Evolutionary conservation across 1,284 basidiomycete genomes (phyloP).

Genomic region (Omphalotus olearius): DNA sequence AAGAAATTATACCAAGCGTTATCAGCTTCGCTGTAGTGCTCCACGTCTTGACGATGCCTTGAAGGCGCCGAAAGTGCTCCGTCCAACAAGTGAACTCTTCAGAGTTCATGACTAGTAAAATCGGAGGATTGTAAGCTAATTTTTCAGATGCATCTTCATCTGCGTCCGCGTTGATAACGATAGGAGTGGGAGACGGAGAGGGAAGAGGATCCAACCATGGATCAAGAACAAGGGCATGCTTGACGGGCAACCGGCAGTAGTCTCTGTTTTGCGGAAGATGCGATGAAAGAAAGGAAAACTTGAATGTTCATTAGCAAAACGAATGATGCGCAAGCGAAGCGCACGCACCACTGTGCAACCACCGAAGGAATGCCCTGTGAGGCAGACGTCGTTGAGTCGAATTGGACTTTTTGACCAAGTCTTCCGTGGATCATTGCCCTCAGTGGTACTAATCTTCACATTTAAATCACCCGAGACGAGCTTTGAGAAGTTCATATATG

Average conservation of each 20-base stretch:
- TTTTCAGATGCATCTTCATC: slow-evolving; percentile 10
- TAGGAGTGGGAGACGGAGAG: slow-evolving; percentile 43
- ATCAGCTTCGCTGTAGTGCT: slow-evolving; percentile 40
- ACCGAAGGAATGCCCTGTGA: slow-evolving; percentile 77
- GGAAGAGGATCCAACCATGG: slow-evolving; percentile 78
- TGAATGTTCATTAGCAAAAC: neutral
- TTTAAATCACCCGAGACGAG: slow-evolving; percentile 30
- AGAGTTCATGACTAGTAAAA: slow-evolving; percentile 66
- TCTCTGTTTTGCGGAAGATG: slow-evolving; percentile 21
- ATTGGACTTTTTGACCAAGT: slow-evolving; percentile 30
- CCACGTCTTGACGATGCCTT: slow-evolving; percentile 51
- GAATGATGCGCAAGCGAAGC: neutral
- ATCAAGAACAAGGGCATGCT: slow-evolving; percentile 59
- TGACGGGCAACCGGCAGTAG: slow-evolving; percentile 44
- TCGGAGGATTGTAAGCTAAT: slow-evolving; percentile 24
- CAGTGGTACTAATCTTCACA: slow-evolving; percentile 29
- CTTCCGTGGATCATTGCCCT: slow-evolving; percentile 37
- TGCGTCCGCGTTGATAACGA: slow-evolving; percentile 7
- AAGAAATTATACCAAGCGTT: slow-evolving; percentile 39
- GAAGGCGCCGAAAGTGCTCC: slow-evolving; percentile 58
- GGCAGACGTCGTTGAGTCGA: slow-evolving; percentile 39
- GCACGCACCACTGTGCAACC: slow-evolving; percentile 64
- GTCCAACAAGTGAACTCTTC: slow-evolving; percentile 74
- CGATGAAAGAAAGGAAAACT: slow-evolving; percentile 54
- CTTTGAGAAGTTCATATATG: slow-evolving; percentile 39